Evolutionary conservation across 306 rosid species (phyloP), one percentile per base, ranked within the genome.

Genomic region (Rosa persica): DNA sequence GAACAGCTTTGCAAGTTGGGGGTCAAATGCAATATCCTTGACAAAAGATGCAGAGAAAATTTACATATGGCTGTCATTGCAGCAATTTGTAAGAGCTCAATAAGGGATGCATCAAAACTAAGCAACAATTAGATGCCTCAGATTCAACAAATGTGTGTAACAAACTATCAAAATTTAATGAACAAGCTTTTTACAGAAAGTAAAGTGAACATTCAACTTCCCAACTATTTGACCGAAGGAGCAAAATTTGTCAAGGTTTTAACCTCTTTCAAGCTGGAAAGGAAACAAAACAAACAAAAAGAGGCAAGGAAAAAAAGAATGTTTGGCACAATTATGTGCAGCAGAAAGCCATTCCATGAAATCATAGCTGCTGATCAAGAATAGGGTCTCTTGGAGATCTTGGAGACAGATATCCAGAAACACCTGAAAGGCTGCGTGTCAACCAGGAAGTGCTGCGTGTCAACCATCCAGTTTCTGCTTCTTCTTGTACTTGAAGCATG

Each of bases 341-440:
- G 46, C 52, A 22, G 44, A 64, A 17, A 55, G 22, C 74, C 58
- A 20, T 68, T 66, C n/a, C 51, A 25, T 72, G 74, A 70, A 67
- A 80, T 88, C 71, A 96, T 48, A 90, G 92, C 89, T 90, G 94
- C 81, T 93, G 99, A 82, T 96, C 81, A n/a, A 96, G 98, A 89
- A 19, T 81, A 8, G 86, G 82, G 61, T 87, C 96, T 79, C 17
- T 89, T 12, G 93, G 97, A 73, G 89, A 3, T 75, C 25, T 91
- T 15, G 98, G 94, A 74, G 97, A 82, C 64, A 90, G n/a, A 71
- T 83, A 80, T 55, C 82, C 97, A 36, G 97, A 72, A 76, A 86
- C 90, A 70, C 86, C 77, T 7, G 78, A 69, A 70, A 67, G 87
- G n/a, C 80, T 75, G 68, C 77, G 80, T 83, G 93, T 93, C 90